phyloP scores from a whole-genome alignment of 208 protist genomes.

The Trichomonas tenax region DNA sequence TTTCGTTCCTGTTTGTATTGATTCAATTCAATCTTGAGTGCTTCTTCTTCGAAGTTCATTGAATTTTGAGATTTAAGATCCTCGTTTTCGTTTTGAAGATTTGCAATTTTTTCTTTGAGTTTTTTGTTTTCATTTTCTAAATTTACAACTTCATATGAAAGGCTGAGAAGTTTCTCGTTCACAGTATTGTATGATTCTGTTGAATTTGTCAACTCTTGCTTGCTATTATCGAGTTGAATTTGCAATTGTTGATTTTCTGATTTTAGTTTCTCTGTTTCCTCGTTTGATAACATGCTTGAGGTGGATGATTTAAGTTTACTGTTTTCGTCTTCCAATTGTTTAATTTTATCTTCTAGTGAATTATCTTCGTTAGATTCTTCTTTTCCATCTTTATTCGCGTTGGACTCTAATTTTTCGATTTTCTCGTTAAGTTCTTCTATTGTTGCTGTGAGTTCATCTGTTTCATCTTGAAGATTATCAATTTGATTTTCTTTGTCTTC shows the following conservation, averaged over 20 bases:
- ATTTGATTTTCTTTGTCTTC: background rate
- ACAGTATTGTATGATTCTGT: background rate
- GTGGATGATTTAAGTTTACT: background rate
- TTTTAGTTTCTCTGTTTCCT: background rate
- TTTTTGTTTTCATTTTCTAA: background rate
- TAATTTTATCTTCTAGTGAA: background rate
- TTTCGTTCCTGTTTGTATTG: background rate
- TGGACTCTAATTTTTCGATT: background rate
- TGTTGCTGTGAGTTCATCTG: background rate
- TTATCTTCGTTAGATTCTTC: background rate
- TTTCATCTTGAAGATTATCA: background rate
- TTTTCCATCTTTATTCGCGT: background rate
- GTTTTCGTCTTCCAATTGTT: background rate
- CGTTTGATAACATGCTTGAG: background rate
- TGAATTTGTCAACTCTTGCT: background rate
- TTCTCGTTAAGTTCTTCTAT: background rate
- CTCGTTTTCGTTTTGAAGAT: background rate
- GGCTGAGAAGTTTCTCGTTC: background rate
- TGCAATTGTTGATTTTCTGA: background rate
- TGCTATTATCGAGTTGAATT: background rate
- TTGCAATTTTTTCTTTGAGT: background rate
- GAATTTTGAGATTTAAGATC: background rate
- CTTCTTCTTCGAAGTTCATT: background rate
- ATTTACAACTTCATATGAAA: background rate
- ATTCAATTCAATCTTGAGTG: background rate